A percentile compares a stretch with the other conserved stretches of the same genome.
phyloP scores from a whole-genome alignment of 2,329 filamentous ascomycete genomes.

The Coniochaeta sp. region DNA sequence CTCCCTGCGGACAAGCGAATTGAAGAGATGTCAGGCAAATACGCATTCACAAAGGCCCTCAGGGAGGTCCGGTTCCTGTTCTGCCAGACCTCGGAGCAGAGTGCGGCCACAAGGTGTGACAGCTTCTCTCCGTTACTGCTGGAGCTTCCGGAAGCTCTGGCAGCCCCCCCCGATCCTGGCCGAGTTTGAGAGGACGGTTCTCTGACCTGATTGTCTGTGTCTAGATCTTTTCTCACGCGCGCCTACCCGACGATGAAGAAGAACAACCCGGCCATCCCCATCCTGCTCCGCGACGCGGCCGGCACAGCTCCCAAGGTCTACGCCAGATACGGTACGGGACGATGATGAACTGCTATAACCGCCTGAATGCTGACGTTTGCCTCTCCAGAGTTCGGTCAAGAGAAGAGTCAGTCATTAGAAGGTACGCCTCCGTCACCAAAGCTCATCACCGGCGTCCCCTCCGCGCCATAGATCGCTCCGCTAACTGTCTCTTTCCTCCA shows the following conservation, averaged over 20 bases:
- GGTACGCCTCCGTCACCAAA: constrained; percentile 18
- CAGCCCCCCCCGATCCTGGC: not conserved
- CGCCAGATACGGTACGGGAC: constrained; percentile 77
- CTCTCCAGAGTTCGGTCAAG: constrained; percentile 47
- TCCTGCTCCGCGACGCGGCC: constrained; percentile 87
- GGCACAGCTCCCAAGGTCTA: constrained; percentile 81
- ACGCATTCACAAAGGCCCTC: constrained; percentile 79
- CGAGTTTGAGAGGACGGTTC: not conserved
- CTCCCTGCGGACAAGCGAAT: constrained; percentile 17
- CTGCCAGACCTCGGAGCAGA: constrained; percentile 89
- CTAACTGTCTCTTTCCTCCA: constrained; percentile 9
- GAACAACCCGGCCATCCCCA: constrained; percentile 90
- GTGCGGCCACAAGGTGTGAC: constrained; percentile 75
- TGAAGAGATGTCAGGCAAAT: constrained; percentile 73
- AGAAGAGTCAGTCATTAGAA: constrained; percentile 51
- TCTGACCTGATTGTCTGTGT: not conserved
- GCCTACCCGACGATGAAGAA: constrained; percentile 99
- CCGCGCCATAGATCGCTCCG: no score
- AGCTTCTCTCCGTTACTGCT: not conserved
- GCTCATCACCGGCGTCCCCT: not conserved
- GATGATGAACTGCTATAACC: not conserved
- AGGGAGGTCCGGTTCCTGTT: constrained; percentile 97
- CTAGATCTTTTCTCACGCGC: constrained; percentile 79
- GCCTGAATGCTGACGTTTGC: not conserved
- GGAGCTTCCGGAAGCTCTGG: not conserved